Conservation (phyloP, 2,329 filamentous ascomycete genomes). For the Beauveria varroae region DNA sequence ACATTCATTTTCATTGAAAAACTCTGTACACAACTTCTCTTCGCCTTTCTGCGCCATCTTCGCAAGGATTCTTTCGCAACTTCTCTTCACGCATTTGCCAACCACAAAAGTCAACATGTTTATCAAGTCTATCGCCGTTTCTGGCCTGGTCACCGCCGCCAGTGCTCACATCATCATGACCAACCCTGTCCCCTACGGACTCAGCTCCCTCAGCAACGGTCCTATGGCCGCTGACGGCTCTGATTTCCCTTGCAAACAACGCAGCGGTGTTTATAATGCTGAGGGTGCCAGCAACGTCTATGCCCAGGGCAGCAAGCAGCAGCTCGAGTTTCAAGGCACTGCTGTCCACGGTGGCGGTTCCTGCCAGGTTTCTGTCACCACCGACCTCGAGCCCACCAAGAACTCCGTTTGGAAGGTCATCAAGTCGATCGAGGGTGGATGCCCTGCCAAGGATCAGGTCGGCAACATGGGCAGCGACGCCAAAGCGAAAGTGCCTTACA, state of each 20-base stretch:
- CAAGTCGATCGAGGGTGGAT: slow-evolving; percentile 79
- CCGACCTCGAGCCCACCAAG: slow-evolving; percentile 61
- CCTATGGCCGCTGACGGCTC: slow-evolving; percentile 54
- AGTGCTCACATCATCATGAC: slow-evolving; percentile 72
- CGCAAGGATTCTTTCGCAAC: neutral
- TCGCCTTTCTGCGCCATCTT: neutral
- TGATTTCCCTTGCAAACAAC: slow-evolving; percentile 78
- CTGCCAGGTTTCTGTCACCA: slow-evolving; percentile 82
- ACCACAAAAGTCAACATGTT: slow-evolving; percentile 43
- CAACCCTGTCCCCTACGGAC: slow-evolving; percentile 56
- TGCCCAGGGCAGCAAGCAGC: slow-evolving; percentile 31
- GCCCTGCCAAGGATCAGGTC: slow-evolving; percentile 51
- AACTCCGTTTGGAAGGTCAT: slow-evolving; percentile 79
- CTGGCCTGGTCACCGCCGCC: slow-evolving; percentile 51
- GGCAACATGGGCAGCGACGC: slow-evolving; percentile 53
- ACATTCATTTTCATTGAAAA: slow-evolving; percentile 12
- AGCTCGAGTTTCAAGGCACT: slow-evolving; percentile 58
- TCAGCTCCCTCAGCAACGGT: slow-evolving; percentile 40
- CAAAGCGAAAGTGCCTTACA: slow-evolving; percentile 37
- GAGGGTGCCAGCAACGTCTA: slow-evolving; percentile 49
- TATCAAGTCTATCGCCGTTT: slow-evolving; percentile 39
- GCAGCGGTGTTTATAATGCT: slow-evolving; percentile 36
- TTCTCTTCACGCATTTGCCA: neutral
- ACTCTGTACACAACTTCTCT: slow-evolving; percentile 12
- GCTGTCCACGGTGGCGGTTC: slow-evolving; percentile 87